Percentiles rank a stretch among this genome's conserved stretches.
These are phyloP conservation scores for Hericium alpestre DNA, from an alignment of 768 basidiomycete genomes.

Conservation along the genomic window DNA sequence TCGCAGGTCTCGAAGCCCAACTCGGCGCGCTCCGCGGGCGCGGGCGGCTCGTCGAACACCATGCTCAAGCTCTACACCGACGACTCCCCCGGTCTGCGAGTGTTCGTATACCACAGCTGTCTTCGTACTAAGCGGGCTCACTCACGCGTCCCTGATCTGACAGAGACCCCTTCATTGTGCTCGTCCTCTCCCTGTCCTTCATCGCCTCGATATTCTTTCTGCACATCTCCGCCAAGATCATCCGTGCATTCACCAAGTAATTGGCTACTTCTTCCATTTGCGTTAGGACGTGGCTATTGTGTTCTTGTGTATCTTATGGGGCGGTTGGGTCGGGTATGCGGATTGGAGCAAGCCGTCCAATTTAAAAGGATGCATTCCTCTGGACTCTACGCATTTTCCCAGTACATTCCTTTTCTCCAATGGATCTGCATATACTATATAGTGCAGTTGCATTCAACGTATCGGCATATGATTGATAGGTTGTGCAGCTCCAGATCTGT, in stretches of 20 bases:
- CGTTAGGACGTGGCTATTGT: neutral
- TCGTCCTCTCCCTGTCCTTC: slow-evolving; percentile 91
- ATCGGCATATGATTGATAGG: neutral
- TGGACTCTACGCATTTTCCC: neutral
- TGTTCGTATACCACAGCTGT: slow-evolving; percentile 49
- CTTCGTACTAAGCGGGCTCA: neutral
- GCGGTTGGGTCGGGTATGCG: no score
- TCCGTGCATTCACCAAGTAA: slow-evolving; percentile 62
- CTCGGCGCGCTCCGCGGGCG: slow-evolving; percentile 83
- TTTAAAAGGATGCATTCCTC: neutral
- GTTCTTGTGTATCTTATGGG: neutral
- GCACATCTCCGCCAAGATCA: slow-evolving; percentile 91
- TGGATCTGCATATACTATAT: neutral
- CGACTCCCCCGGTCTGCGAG: slow-evolving; percentile 91
- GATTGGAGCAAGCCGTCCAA: neutral
- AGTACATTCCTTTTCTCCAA: neutral
- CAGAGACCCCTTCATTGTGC: slow-evolving; percentile 94
- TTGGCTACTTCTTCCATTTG: neutral
- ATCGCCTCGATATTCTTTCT: slow-evolving; percentile 99
- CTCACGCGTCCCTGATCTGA: neutral
- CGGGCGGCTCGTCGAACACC: slow-evolving; percentile 93
- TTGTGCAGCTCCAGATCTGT: neutral
- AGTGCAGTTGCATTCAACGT: neutral
- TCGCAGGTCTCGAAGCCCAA: slow-evolving; percentile 65
- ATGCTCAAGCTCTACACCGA: slow-evolving; percentile 99